These are phyloP conservation scores for Rhodamnia argentea DNA, from an alignment of 345 rosid species.

Conservation along the genomic window DNA sequence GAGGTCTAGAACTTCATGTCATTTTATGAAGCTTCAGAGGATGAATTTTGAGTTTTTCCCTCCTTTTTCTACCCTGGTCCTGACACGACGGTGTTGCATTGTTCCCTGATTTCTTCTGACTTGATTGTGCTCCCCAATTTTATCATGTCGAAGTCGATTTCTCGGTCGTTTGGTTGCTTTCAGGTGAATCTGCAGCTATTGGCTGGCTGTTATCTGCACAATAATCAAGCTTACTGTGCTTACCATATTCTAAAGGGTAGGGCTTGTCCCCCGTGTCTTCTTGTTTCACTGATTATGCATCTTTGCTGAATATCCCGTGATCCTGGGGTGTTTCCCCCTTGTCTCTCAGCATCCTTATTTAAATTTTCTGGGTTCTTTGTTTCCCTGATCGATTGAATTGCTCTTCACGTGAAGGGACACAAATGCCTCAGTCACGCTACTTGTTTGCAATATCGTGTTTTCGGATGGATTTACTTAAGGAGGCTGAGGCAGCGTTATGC, in stretches of 20 bases:
- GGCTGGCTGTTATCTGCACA: slow-evolving; percentile 82
- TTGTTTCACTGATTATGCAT: not conserved
- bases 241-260: slow-evolving; percentile 81
- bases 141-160: not conserved
- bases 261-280: not conserved
- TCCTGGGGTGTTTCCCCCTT: not conserved
- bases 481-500: slow-evolving; percentile 81
- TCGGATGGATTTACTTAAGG: slow-evolving; percentile 87
- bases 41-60: not conserved
- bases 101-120: not conserved
- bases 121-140: not conserved
- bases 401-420: slow-evolving; percentile 58
- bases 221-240: slow-evolving; percentile 80
- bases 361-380: not conserved
- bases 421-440: slow-evolving; percentile 91
- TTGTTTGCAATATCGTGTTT: slow-evolving; percentile 92
- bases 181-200: slow-evolving; percentile 77
- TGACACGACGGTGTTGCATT: not conserved
- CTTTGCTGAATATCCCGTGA: not conserved
- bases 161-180: slow-evolving; percentile 5
- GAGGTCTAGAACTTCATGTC: not conserved
- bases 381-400: not conserved
- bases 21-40: not conserved
- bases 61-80: not conserved
- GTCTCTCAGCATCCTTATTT: not conserved